These are phyloP conservation scores for Trichoderma afroharzianum DNA, from an alignment of 2,329 filamentous ascomycete species.

Conservation along the genomic window DNA sequence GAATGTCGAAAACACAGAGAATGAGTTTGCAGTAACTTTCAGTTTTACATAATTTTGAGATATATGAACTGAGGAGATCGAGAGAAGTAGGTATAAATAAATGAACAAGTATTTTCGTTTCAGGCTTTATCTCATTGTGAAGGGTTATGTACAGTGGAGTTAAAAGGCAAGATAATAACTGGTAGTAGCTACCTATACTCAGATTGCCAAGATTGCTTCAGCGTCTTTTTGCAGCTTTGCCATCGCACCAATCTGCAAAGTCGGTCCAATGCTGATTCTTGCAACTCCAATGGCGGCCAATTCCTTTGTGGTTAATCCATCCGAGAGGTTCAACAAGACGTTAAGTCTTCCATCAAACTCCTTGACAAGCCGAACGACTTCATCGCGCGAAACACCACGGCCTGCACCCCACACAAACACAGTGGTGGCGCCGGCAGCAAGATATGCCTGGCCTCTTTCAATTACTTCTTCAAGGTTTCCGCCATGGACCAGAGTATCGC, in stretches of 20 bases:
- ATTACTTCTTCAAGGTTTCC: not conserved
- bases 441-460: not conserved
- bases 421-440: slow-evolving; percentile 3
- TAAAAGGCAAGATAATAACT: not conserved
- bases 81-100: not conserved
- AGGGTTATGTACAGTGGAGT: not conserved
- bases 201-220: not conserved
- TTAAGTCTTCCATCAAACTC: slow-evolving; percentile 6
- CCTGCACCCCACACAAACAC: slow-evolving; percentile 7
- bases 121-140: not conserved
- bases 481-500: not conserved
- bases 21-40: too few relatives aligned
- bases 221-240: not conserved
- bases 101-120: not conserved
- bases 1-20: too few relatives aligned
- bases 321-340: not conserved
- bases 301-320: not conserved
- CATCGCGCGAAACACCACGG: not conserved
- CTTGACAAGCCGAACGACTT: not conserved
- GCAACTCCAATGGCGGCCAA: slow-evolving; percentile 1
- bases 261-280: not conserved
- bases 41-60: too few relatives aligned
- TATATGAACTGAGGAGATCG: not conserved
- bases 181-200: not conserved
- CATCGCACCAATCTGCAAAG: slow-evolving; percentile 6